Percentiles rank a stretch among this genome's conserved stretches.
Conservation (phyloP, 202 grass and related monocot genomes). For the Hordeum pubiflorum region DNA sequence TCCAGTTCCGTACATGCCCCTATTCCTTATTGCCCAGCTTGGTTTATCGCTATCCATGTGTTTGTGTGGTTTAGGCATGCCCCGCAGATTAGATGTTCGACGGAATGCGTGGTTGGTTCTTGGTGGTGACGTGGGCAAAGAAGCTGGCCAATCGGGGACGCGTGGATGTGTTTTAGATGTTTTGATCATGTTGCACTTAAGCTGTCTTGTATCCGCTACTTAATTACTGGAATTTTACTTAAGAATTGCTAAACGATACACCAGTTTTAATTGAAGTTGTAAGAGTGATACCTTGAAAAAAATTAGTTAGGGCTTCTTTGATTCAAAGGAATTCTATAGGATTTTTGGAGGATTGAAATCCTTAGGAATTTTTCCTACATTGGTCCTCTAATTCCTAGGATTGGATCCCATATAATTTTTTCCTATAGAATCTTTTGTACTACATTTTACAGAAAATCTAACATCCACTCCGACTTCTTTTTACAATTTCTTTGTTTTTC, state of each 20-base stretch:
- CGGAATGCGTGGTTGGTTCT: conserved; percentile 8
- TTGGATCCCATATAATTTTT: no score
- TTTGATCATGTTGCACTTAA: background rate
- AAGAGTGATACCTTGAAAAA: background rate
- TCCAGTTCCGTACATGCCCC: conserved; percentile 45
- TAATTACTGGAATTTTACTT: background rate
- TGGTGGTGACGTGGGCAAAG: background rate
- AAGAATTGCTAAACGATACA: background rate
- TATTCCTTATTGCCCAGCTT: background rate
- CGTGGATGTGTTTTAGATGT: background rate
- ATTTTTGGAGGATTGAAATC: no score
- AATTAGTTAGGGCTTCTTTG: background rate
- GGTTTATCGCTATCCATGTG: background rate
- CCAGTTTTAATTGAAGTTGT: background rate
- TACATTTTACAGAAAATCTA: no score
- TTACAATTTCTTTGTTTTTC: no score
- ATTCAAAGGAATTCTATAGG: no score
- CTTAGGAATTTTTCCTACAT: no score
- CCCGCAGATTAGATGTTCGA: conserved; percentile 4
- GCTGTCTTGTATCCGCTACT: background rate
- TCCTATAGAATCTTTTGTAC: no score
- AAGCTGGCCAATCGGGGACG: background rate
- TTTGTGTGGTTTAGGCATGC: background rate
- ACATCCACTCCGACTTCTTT: no score
- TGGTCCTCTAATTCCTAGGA: no score